Evolutionary conservation across 305 asterid species (phyloP).

Genomic region (Solanum hybrid): DNA sequence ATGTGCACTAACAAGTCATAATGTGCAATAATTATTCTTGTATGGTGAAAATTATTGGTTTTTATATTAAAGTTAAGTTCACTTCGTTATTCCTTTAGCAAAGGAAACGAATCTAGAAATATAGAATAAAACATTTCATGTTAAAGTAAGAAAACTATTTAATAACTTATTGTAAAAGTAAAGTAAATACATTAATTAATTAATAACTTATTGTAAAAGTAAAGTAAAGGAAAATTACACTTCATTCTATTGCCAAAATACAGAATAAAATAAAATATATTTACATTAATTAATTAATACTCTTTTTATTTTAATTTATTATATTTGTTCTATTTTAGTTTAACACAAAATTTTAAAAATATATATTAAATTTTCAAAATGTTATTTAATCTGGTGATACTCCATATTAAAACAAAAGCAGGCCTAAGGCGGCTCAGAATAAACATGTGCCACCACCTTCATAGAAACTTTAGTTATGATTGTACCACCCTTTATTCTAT

Average conservation of each 20-base stretch:
- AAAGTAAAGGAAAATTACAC: neutral
- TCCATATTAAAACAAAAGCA: neutral
- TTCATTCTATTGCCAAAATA: neutral
- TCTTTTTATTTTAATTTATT: too few species aligned
- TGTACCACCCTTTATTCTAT: neutral
- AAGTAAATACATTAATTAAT: neutral
- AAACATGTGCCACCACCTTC: neutral
- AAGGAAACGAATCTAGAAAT: slow-evolving; percentile 1
- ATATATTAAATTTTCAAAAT: too few species aligned
- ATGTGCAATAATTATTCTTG: neutral
- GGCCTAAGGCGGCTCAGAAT: neutral
- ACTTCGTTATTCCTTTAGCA: neutral
- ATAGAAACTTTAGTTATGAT: neutral
- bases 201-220: neutral
- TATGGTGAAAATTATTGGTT: neutral
- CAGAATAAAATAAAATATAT: neutral
- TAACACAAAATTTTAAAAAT: too few species aligned
- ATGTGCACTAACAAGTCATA: neutral
- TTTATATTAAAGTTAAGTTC: neutral
- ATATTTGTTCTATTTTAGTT: too few species aligned
- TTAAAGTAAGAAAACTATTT: neutral
- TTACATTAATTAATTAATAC: neutral
- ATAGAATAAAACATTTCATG: neutral
- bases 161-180: neutral
- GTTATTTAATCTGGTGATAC: too few species aligned